These are phyloP conservation scores for Phlebiopsis gigantea DNA, from an alignment of 768 basidiomycete genomes.

Conservation along the genomic window DNA sequence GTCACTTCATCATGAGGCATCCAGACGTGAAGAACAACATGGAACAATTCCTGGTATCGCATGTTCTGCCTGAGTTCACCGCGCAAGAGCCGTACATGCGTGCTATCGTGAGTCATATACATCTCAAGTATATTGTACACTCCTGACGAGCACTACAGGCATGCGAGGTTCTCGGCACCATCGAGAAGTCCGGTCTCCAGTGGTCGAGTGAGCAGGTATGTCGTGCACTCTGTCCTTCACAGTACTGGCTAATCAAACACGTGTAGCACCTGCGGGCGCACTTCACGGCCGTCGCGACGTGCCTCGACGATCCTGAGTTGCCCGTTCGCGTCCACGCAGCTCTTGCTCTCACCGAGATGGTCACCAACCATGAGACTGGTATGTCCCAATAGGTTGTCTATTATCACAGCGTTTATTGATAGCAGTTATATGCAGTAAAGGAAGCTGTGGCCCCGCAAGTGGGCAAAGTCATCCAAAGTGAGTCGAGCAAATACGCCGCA, in stretches of 20 bases:
- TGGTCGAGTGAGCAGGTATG: slow-evolving; percentile 62
- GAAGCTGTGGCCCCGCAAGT: slow-evolving; percentile 68
- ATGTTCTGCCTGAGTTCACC: slow-evolving; percentile 70
- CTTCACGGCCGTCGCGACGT: slow-evolving; percentile 60
- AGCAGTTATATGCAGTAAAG: slow-evolving; percentile 43
- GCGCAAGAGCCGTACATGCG: slow-evolving; percentile 68
- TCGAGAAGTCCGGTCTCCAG: slow-evolving; percentile 61
- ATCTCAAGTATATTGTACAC: background rate
- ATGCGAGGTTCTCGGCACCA: slow-evolving; percentile 72
- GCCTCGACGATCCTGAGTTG: slow-evolving; percentile 72
- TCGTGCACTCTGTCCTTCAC: background rate
- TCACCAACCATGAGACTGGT: slow-evolving; percentile 61
- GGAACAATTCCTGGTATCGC: slow-evolving; percentile 70
- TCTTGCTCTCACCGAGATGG: slow-evolving; percentile 73
- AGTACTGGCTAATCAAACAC: background rate
- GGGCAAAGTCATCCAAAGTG: slow-evolving; percentile 84
- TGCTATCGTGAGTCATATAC: slow-evolving; percentile 53
- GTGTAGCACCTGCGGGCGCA: slow-evolving; percentile 54
- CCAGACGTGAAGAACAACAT: slow-evolving; percentile 73
- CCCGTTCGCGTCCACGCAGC: slow-evolving; percentile 84
- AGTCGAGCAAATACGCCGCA: slow-evolving; percentile 5
- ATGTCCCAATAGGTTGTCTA: slow-evolving; percentile 15
- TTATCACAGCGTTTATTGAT: background rate
- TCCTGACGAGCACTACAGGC: slow-evolving; percentile 42
- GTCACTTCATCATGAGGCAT: slow-evolving; percentile 78